Base-by-base conservation (phyloP, 805 yeast species). In the Wickerhamiella nectarea region DNA sequence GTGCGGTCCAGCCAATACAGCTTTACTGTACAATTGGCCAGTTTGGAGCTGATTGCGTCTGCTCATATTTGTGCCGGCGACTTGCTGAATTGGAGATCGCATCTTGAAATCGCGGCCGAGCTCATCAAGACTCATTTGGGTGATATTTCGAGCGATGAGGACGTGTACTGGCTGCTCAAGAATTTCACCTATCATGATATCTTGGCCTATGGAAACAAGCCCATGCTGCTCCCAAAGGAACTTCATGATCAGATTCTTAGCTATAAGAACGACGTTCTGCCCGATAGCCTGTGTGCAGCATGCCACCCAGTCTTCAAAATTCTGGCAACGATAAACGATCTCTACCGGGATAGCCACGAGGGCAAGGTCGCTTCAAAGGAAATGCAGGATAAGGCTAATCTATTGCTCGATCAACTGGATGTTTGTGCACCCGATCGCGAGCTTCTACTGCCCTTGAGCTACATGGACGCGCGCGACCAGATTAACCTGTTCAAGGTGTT, bases 41-140 rank as follows among this genome's bases (percentile, higher is more conserved):
- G 78, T 14, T 64, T 79, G 43, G 60, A 82, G 48, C 73, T 83
- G 42, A 65, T 82, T 41, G 73, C 81, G 50, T 84, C 80, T 12
- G 87, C 83, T 0, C 86, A 81, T 55, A 80, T 83, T 43, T 82
- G 89, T 60, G 72, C 76, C 49, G 94, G 94, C 6, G 93, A 83
- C 57, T 84, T 80, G 33, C 69, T 69, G 29, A 74, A 76, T 54
- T 83, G 94, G 94, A 71, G 79, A 2, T 67, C 72, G 21, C 74
- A 78, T 52, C 63, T 83, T 45, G 68, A 69, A 34, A 70, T 75
- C 69, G 86, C 86, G 2, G 77, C 83, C 37, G 71, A 71, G 46
- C 62, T 82, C 21, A 71, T 83, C 31, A 64, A 67, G 44, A 58
- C 65, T 42, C 69, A 76, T 48, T 59, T 79, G 17, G 56, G 60